Conservation (phyloP, 2,329 filamentous ascomycete species). For the Didymella pinodella region DNA sequence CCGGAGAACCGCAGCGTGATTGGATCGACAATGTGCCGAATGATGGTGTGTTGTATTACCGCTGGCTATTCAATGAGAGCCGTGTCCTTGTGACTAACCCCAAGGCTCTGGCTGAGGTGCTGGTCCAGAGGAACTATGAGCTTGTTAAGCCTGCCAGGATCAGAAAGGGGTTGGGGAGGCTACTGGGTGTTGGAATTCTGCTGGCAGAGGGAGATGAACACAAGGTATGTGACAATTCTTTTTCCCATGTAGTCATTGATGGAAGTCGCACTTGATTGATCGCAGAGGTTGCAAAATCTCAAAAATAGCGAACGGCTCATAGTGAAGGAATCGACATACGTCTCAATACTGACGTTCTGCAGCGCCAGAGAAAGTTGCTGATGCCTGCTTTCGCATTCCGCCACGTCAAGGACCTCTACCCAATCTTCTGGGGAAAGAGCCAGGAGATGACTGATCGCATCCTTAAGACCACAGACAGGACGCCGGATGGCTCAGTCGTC, state of each 20-base stretch:
- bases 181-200: conserved; percentile 76
- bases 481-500: conserved; percentile 40
- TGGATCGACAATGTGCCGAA: conserved; percentile 64
- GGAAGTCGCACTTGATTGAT: too few species aligned
- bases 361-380: conserved; percentile 57
- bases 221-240: conserved; percentile 58
- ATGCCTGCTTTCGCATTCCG: conserved; percentile 61
- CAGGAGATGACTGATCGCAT: conserved; percentile 53
- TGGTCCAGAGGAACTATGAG: conserved; percentile 60
- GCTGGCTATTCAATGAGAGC: conserved; percentile 57
- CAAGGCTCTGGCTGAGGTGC: conserved; percentile 58
- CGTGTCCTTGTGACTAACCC: conserved; percentile 57
- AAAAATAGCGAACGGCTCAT: not conserved
- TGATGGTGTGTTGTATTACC: conserved; percentile 63
- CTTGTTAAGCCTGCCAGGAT: conserved; percentile 58
- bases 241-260: too few species aligned
- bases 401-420: conserved; percentile 60
- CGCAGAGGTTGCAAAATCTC: not conserved
- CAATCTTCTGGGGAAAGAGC: conserved; percentile 59
- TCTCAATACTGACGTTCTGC: conserved; percentile 11
- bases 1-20: conserved; percentile 55
- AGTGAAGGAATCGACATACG: not conserved
- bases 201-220: conserved; percentile 92
- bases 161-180: conserved; percentile 64
- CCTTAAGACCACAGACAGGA: conserved; percentile 33